These are phyloP conservation scores for Vitis labrusca DNA, from an alignment of 164 flowering plant species.

Conservation along the genomic window DNA sequence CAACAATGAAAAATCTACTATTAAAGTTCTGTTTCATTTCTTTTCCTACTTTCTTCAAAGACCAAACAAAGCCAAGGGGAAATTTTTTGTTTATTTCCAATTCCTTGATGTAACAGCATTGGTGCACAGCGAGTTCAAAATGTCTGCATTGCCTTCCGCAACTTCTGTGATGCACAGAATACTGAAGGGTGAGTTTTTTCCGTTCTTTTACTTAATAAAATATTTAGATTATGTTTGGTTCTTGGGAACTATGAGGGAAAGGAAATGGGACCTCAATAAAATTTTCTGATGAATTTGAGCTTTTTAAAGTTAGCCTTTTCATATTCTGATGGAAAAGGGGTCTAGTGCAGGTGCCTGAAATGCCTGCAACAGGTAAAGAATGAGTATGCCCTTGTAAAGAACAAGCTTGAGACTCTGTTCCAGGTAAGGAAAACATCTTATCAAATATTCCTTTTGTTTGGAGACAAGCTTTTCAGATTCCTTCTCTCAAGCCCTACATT, in stretches of 20 bases:
- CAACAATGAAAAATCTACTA: no score
- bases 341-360: conserved; percentile 25
- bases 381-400: conserved; percentile 33
- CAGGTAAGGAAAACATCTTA: conserved; percentile 23
- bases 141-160: conserved; percentile 46
- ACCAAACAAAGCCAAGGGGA: not conserved
- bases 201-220: not conserved
- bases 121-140: conserved; percentile 58
- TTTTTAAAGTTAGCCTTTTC: not conserved
- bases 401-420: conserved; percentile 38
- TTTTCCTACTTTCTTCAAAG: not conserved
- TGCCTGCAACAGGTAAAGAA: conserved; percentile 37
- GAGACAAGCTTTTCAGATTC: not conserved
- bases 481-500: not conserved
- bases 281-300: no score
- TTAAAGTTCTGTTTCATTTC: not conserved
- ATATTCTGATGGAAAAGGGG: not conserved
- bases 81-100: not conserved
- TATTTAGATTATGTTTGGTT: not conserved
- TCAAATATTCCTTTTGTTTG: not conserved
- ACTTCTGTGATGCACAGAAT: conserved; percentile 42
- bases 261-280: not conserved
- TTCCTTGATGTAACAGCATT: conserved; percentile 31
- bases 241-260: not conserved
- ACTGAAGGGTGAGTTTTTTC: conserved; percentile 43